Conservation (phyloP, 1,139 yeast species). For the Kodamaea derodonti region DNA sequence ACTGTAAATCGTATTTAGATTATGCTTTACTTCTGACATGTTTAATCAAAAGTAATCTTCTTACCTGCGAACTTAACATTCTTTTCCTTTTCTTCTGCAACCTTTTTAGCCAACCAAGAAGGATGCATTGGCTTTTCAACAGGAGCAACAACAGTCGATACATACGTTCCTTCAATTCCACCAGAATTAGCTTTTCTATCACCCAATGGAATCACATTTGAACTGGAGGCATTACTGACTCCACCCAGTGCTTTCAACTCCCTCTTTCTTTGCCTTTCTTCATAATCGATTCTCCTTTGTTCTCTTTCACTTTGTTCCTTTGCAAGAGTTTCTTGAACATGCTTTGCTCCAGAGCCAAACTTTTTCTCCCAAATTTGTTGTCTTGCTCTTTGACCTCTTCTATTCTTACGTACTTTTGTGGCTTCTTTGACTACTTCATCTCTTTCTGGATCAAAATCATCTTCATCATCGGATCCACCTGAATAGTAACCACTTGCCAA, state of each 20-base stretch:
- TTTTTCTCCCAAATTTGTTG: constrained; percentile 94
- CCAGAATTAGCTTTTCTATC: constrained; percentile 20
- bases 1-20: no score
- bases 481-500: constrained; percentile 77
- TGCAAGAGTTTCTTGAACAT: constrained; percentile 61
- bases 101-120: constrained; percentile 88
- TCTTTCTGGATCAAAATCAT: constrained; percentile 44
- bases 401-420: constrained; percentile 61
- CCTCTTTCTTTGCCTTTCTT: constrained; percentile 68
- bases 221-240: constrained; percentile 10
- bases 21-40: no score
- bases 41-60: constrained; percentile 67
- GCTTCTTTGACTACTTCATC: constrained; percentile 59
- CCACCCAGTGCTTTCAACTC: constrained; percentile 46
- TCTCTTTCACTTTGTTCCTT: constrained; percentile 54
- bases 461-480: constrained; percentile 68
- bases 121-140: constrained; percentile 59
- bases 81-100: constrained; percentile 63
- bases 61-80: constrained; percentile 77
- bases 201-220: constrained; percentile 35
- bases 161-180: neutral
- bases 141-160: constrained; percentile 4
- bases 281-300: constrained; percentile 60
- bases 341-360: constrained; percentile 82
- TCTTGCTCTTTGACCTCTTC: constrained; percentile 97